Evolutionary conservation across 148 eudicot species (phyloP).

Genomic region (Rhododendron molle): DNA sequence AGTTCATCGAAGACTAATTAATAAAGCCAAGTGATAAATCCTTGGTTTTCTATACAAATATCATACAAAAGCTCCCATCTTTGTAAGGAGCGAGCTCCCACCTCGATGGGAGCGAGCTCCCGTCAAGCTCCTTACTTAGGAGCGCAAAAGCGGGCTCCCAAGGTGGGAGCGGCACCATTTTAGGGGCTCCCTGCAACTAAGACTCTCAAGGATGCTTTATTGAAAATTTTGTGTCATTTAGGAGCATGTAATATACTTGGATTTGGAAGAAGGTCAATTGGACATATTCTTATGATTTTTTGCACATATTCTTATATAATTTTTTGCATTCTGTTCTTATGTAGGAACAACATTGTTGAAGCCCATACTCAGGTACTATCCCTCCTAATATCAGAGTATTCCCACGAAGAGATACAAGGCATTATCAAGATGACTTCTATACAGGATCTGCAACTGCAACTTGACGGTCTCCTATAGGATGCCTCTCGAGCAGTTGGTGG

Average conservation of each 20-base stretch:
- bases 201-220: conserved; percentile 5
- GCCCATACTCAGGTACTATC: conserved; percentile 72
- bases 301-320: no score
- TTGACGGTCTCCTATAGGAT: conserved; percentile 56
- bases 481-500: conserved; percentile 7
- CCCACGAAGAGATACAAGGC: conserved; percentile 50
- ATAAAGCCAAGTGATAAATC: no score
- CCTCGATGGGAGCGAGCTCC: no score
- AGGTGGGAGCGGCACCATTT: no score
- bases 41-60: no score
- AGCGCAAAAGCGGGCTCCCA: no score
- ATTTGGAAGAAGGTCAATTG: not conserved
- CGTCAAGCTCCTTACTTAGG: no score
- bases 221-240: not conserved
- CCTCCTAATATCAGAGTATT: conserved; percentile 70
- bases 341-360: conserved; percentile 87
- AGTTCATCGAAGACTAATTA: no score
- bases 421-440: conserved; percentile 57
- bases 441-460: conserved; percentile 75
- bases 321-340: not conserved
- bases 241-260: not conserved
- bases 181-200: no score
- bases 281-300: not conserved
- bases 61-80: no score
- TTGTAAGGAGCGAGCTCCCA: no score